Conservation (phyloP, 1,284 basidiomycete species). For the Phellopilus nigrolimitatus region DNA sequence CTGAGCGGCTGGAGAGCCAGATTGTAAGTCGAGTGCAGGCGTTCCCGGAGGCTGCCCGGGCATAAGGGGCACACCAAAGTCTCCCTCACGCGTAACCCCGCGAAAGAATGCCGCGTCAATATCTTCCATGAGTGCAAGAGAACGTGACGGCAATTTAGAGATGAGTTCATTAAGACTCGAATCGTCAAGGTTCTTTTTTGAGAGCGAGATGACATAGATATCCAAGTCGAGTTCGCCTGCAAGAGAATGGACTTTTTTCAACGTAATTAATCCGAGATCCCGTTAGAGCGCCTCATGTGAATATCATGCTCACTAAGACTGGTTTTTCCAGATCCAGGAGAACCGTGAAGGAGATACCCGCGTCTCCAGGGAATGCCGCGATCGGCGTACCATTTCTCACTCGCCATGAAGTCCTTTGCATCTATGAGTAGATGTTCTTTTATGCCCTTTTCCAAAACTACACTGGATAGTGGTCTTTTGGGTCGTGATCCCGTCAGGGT, state of each 20-base stretch:
- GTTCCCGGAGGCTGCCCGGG: slow-evolving; percentile 9
- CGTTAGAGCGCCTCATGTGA: background rate
- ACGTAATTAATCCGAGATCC: background rate
- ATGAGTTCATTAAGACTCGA: slow-evolving; percentile 54
- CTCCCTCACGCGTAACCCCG: slow-evolving; percentile 42
- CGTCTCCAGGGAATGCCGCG: slow-evolving; percentile 31
- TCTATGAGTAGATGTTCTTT: slow-evolving; percentile 30
- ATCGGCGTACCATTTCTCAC: slow-evolving; percentile 30
- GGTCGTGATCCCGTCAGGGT: slow-evolving; percentile 24
- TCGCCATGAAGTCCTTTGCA: slow-evolving; percentile 29
- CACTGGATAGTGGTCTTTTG: slow-evolving; percentile 27
- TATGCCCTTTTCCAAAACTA: slow-evolving; percentile 25
- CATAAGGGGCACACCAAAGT: slow-evolving; percentile 22
- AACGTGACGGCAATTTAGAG: slow-evolving; percentile 58
- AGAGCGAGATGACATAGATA: slow-evolving; percentile 73
- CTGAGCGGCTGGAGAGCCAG: slow-evolving; percentile 11
- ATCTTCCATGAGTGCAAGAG: slow-evolving; percentile 78
- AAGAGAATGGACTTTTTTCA: slow-evolving; percentile 49
- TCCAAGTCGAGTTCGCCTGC: slow-evolving; percentile 73
- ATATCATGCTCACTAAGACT: slow-evolving; percentile 42
- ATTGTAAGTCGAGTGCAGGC: slow-evolving; percentile 18
- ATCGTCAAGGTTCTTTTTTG: slow-evolving; percentile 68
- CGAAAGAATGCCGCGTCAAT: slow-evolving; percentile 70
- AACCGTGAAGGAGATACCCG: slow-evolving; percentile 43
- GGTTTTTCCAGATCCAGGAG: slow-evolving; percentile 73